Conservation (phyloP, 1,284 basidiomycete genomes). For the Rhodotorula sp. region DNA sequence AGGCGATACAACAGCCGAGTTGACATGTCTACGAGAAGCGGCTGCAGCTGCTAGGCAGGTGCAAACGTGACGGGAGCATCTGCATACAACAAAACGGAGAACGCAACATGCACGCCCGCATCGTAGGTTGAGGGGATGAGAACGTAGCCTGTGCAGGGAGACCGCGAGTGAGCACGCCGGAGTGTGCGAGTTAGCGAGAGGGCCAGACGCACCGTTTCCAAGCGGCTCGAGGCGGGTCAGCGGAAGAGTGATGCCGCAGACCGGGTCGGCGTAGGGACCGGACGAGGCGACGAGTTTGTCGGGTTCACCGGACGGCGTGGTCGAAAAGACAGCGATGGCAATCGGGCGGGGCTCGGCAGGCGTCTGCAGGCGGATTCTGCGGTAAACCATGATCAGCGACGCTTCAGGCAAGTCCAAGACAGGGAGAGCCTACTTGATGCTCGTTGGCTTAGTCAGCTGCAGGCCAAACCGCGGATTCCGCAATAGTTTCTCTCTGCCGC, state of each 20-base stretch:
- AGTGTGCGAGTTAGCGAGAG: slow-evolving; percentile 40
- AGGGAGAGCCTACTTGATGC: slow-evolving; percentile 61
- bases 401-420: too few relatives aligned
- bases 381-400: not conserved
- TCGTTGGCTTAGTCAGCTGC: slow-evolving; percentile 58
- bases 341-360: slow-evolving; percentile 44
- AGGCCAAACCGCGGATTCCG: slow-evolving; percentile 71
- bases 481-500: slow-evolving; percentile 61
- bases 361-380: slow-evolving; percentile 68
- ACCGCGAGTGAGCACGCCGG: slow-evolving; percentile 53
- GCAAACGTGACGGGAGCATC: slow-evolving; percentile 21
- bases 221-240: slow-evolving; percentile 44
- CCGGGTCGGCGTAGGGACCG: slow-evolving; percentile 71
- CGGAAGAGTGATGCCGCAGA: slow-evolving; percentile 14
- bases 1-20: too few relatives aligned
- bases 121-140: slow-evolving; percentile 72
- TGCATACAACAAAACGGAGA: slow-evolving; percentile 64
- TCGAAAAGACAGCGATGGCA: slow-evolving; percentile 52
- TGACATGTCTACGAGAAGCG: too few relatives aligned
- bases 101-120: slow-evolving; percentile 61
- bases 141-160: slow-evolving; percentile 58
- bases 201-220: slow-evolving; percentile 64
- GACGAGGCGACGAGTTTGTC: slow-evolving; percentile 64
- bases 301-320: slow-evolving; percentile 45
- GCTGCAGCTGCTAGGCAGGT: not conserved